Base-by-base conservation (phyloP, 495 filamentous ascomycete genomes). In the Polyplosphaeria fusca region DNA sequence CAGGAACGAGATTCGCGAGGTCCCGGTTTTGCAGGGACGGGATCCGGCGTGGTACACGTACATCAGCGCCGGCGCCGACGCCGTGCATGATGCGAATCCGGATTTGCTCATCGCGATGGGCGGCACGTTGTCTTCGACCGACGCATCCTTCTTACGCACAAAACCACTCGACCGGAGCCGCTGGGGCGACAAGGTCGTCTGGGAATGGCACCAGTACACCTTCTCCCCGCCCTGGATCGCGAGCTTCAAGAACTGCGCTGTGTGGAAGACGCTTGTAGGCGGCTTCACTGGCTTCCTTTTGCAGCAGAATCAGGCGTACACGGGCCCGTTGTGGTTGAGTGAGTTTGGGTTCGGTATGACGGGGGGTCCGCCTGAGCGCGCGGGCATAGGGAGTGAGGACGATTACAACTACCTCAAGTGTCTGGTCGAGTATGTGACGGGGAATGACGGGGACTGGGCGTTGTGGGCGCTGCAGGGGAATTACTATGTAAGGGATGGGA, bases 151-250 rank as follows among this genome's bases (percentile, higher is more conserved):
- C 55, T 48, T 76, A 25, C 68, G 72, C 2, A 40, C 44, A 19
- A 55, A 60, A 25, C 67, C 65, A 38, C 69, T 78, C 41, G 75
- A 77, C 61, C 73, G 70, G 38, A 54, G 46, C 24, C 68, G 60
- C 14, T 78, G 73, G 71, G 35, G 42, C 37, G 69, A 68, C 24
- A 78, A 79, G 60, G 68, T 73, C 37, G 76, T 79, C 1, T 79
- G 75, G 75, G 77, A 79, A 65, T 75, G 72, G 68, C 76, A 79
- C 66, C 73, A 74, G 26, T 78, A 79, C 67, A 64, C 61, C 38
- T 77, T 71, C 48, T 60, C 58, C 11, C 55, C 55, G 18, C 38
- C 47, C 3, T 59, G 47, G 55, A 59, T 59, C 26, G 47, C 47
- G 4, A 50, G 45, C 3, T 58, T 58, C 54, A 58, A 58, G 26